These are phyloP conservation scores for Botrytis fabae DNA, from an alignment of 2,329 filamentous ascomycete species.

Conservation along the genomic window DNA sequence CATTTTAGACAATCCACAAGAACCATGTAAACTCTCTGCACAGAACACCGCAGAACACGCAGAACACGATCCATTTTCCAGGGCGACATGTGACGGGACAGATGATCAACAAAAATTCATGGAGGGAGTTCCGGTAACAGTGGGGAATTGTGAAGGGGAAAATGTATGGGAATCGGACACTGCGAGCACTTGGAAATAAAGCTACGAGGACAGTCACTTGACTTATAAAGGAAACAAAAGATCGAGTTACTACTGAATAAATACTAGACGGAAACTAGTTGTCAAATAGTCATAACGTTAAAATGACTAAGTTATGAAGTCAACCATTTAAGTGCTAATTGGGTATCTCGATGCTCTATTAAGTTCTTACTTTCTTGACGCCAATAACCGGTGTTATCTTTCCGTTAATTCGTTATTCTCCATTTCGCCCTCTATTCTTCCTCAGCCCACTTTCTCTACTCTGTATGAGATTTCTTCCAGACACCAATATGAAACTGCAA, in stretches of 20 bases:
- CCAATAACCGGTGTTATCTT: neutral
- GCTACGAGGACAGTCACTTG: neutral
- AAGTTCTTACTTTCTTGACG: neutral
- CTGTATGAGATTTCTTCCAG: neutral
- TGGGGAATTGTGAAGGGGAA: neutral
- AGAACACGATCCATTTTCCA: conserved; percentile 11
- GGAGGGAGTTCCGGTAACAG: neutral
- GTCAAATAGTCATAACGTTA: neutral
- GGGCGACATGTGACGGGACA: conserved; percentile 14
- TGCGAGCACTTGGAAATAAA: no score
- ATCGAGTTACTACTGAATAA: neutral
- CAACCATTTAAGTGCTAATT: neutral
- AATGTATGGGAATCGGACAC: neutral
- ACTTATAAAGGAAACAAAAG: neutral
- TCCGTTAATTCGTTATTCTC: neutral
- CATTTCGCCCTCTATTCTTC: neutral
- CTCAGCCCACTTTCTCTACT: neutral
- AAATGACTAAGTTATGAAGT: neutral
- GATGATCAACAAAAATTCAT: conserved; percentile 4
- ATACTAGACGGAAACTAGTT: neutral
- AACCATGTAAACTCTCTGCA: neutral
- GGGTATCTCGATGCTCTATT: neutral
- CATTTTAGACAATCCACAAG: neutral
- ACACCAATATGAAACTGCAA: neutral
- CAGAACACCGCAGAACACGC: neutral